These are phyloP conservation scores for Pythium brassicae DNA, from an alignment of 352 stramenopile genomes.

Conservation along the genomic window DNA sequence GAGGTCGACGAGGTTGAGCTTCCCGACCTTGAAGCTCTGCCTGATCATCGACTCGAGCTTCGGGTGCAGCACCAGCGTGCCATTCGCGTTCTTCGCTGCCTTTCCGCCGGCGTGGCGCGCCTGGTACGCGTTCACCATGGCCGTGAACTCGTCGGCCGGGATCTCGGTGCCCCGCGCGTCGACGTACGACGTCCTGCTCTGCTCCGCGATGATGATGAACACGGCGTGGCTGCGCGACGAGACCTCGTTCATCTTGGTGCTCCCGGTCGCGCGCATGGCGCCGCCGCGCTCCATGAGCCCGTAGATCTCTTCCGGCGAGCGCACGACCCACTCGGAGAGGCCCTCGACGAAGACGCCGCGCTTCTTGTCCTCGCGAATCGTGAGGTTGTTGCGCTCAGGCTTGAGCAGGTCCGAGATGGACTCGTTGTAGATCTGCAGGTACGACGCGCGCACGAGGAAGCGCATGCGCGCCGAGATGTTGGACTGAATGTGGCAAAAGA, in stretches of 20 bases:
- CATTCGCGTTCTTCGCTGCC: slow-evolving; percentile 19
- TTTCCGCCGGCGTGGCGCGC: slow-evolving; percentile 29
- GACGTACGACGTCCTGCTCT: slow-evolving; percentile 89
- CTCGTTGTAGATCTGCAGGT: slow-evolving; percentile 96
- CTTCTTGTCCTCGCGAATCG: slow-evolving; percentile 92
- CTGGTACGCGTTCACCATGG: slow-evolving; percentile 73
- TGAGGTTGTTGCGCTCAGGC: slow-evolving; percentile 87
- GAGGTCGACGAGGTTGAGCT: slow-evolving; percentile 93
- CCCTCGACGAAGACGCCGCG: slow-evolving; percentile 93
- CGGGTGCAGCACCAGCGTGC: slow-evolving; percentile 37
- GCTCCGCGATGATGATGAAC: slow-evolving; percentile 95
- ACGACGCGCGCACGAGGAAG: slow-evolving; percentile 91
- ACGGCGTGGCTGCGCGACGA: slow-evolving; percentile 87
- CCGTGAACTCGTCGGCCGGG: slow-evolving; percentile 80
- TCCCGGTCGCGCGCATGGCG: slow-evolving; percentile 74
- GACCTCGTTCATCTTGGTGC: slow-evolving; percentile 89
- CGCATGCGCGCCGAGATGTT: slow-evolving; percentile 81
- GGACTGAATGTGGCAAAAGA: slow-evolving; percentile 89
- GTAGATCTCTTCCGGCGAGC: slow-evolving; percentile 91
- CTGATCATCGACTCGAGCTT: slow-evolving; percentile 88
- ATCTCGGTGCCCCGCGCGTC: slow-evolving; percentile 79
- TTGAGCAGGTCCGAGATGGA: slow-evolving; percentile 94
- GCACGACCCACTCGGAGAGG: slow-evolving; percentile 93
- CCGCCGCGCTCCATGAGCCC: slow-evolving; percentile 91
- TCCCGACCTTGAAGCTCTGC: slow-evolving; percentile 93